Evolutionary conservation across 257 asterid genomes (phyloP).

Genomic region (Solanum sejunctum): DNA sequence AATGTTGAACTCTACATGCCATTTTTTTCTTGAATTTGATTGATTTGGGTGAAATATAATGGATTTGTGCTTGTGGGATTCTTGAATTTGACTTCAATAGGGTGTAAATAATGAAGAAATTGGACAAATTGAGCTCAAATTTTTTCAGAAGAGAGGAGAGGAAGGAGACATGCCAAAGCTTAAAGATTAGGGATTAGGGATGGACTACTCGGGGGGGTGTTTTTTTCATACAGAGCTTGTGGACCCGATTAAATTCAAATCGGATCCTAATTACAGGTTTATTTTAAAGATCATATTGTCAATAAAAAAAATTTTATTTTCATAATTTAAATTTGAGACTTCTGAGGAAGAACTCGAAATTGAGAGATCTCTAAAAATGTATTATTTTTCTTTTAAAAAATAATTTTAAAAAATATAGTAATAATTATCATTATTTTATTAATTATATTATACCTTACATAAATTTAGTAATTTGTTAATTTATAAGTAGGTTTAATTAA

Average conservation of each 20-base stretch:
- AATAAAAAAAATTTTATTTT: fast-evolving
- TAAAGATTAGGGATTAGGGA: not conserved
- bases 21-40: constrained; percentile 5
- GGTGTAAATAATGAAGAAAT: not conserved
- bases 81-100: not conserved
- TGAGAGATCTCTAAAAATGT: too few species aligned
- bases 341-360: too few species aligned
- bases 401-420: too few species aligned
- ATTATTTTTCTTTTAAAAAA: too few species aligned
- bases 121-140: not conserved
- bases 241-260: too few species aligned
- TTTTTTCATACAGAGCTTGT: too few species aligned
- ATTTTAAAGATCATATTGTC: fast-evolving
- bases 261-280: too few species aligned
- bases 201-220: not conserved
- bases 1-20: constrained; percentile 52
- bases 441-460: too few species aligned
- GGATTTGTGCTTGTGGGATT: not conserved
- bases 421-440: too few species aligned
- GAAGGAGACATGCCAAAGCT: not conserved
- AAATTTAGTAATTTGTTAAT: too few species aligned
- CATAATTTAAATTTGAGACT: too few species aligned
- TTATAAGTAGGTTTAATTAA: too few species aligned
- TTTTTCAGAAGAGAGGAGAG: not conserved
- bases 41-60: not conserved